phyloP scores from a whole-genome alignment of 2,329 filamentous ascomycete genomes.

The Setomelanomma holmii region DNA sequence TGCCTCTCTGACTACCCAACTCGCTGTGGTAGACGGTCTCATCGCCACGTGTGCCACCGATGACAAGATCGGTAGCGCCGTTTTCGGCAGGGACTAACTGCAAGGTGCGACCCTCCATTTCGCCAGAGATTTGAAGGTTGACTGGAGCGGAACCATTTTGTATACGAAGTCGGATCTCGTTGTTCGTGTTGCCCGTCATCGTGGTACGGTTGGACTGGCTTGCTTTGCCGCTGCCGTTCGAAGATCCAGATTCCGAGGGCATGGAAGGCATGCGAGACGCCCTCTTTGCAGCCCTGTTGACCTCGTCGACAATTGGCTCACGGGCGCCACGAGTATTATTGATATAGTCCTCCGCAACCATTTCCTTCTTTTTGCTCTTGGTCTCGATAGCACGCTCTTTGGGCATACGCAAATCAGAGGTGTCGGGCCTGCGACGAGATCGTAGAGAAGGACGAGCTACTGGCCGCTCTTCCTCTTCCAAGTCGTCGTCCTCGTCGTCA shows the following conservation, averaged over 20 bases:
- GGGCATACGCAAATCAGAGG: slow-evolving; percentile 21
- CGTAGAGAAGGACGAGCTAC: slow-evolving; percentile 7
- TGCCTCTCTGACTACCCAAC: slow-evolving; percentile 29
- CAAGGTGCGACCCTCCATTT: slow-evolving; percentile 48
- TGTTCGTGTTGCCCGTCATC: slow-evolving; percentile 36
- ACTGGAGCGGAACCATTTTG: slow-evolving; percentile 32
- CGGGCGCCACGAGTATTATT: slow-evolving; percentile 35
- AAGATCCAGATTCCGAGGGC: slow-evolving; percentile 39
- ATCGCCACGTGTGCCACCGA: slow-evolving; percentile 32
- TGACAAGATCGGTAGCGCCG: slow-evolving; percentile 48
- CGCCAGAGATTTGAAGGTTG: slow-evolving; percentile 44
- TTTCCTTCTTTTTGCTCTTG: slow-evolving; percentile 21
- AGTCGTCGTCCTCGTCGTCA: slow-evolving; percentile 22
- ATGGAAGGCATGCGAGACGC: slow-evolving; percentile 34
- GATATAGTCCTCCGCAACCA: slow-evolving; percentile 40
- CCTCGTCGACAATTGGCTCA: slow-evolving; percentile 34
- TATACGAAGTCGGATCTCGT: slow-evolving; percentile 47
- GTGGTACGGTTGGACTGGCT: slow-evolving; percentile 37
- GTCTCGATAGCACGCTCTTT: slow-evolving; percentile 24
- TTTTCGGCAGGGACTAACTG: slow-evolving; percentile 42
- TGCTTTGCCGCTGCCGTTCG: slow-evolving; percentile 33
- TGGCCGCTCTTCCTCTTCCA: slow-evolving; percentile 10
- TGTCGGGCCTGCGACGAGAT: slow-evolving; percentile 35
- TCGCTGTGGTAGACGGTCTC: slow-evolving; percentile 40
- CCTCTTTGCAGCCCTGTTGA: slow-evolving; percentile 38